phyloP scores from a whole-genome alignment of 1,139 yeast species.

The Suhomyces wounanorum region DNA sequence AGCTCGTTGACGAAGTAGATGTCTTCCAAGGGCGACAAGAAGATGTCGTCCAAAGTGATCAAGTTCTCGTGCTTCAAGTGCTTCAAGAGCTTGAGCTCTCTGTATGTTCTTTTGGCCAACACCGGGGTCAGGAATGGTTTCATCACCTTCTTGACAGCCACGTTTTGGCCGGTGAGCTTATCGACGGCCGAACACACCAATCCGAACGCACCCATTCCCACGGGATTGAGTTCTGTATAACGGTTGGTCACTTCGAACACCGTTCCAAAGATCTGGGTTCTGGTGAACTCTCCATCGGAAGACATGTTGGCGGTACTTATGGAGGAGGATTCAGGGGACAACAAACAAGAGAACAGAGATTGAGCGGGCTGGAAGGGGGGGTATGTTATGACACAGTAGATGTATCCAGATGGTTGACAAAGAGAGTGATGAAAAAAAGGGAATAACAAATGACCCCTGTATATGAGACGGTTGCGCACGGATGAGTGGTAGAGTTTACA shows the following conservation, averaged over 20 bases:
- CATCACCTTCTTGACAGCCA: constrained; percentile 97
- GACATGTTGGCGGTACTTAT: constrained; percentile 19
- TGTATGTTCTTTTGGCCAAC: constrained; percentile 91
- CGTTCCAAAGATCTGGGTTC: constrained; percentile 77
- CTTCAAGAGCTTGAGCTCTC: constrained; percentile 90
- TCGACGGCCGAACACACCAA: constrained; percentile 96
- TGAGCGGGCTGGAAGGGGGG: background rate
- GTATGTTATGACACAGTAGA: background rate
- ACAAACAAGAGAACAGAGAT: background rate
- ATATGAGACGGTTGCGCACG: constrained; percentile 4
- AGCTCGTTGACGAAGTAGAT: constrained; percentile 95
- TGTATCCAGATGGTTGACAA: background rate
- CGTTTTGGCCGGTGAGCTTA: constrained; percentile 86
- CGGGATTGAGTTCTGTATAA: constrained; percentile 91
- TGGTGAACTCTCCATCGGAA: constrained; percentile 31
- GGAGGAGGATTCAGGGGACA: background rate
- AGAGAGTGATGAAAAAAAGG: constrained; percentile 8
- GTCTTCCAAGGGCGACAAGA: constrained; percentile 92
- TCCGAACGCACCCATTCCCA: constrained; percentile 99
- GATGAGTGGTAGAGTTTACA: background rate
- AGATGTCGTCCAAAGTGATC: constrained; percentile 90
- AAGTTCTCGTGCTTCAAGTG: constrained; percentile 94
- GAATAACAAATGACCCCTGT: constrained; percentile 10
- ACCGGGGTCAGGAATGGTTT: constrained; percentile 96
- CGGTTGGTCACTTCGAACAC: constrained; percentile 91